phyloP scores from a whole-genome alignment of 768 basidiomycete genomes.

The Termitomyces bulborhizus region DNA sequence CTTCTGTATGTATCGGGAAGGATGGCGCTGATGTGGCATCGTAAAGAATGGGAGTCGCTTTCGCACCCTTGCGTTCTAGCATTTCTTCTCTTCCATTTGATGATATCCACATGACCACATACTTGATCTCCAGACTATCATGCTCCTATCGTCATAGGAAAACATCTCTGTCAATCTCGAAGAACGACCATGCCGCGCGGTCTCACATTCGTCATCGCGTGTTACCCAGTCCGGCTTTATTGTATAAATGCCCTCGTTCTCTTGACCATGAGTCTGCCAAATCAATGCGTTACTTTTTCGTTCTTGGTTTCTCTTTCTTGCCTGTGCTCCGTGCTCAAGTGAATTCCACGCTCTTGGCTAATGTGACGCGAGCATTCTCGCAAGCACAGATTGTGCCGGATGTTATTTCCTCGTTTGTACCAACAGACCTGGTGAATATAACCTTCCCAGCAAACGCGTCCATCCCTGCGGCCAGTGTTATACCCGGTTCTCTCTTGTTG shows the following conservation, averaged over 20 bases:
- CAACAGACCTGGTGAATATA: conserved; percentile 27
- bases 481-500: conserved; percentile 29
- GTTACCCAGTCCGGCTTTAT: neutral
- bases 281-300: neutral
- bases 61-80: neutral
- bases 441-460: conserved; percentile 29
- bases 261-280: neutral
- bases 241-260: neutral
- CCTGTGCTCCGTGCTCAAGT: conserved; percentile 13
- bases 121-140: neutral
- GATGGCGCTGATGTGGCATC: neutral
- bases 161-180: neutral
- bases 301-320: conserved; percentile 7
- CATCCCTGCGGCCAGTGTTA: conserved; percentile 22
- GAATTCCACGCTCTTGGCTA: conserved; percentile 8
- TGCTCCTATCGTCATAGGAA: neutral
- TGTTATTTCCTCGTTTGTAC: conserved; percentile 32
- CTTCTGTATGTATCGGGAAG: too few species aligned
- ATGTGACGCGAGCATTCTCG: conserved; percentile 26
- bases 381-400: conserved; percentile 34
- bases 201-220: neutral
- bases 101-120: neutral
- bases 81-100: neutral
- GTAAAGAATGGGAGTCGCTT: neutral
- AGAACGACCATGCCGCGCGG: neutral